Conservation (phyloP, 495 filamentous ascomycete genomes). For the Penicillium arizonense region DNA sequence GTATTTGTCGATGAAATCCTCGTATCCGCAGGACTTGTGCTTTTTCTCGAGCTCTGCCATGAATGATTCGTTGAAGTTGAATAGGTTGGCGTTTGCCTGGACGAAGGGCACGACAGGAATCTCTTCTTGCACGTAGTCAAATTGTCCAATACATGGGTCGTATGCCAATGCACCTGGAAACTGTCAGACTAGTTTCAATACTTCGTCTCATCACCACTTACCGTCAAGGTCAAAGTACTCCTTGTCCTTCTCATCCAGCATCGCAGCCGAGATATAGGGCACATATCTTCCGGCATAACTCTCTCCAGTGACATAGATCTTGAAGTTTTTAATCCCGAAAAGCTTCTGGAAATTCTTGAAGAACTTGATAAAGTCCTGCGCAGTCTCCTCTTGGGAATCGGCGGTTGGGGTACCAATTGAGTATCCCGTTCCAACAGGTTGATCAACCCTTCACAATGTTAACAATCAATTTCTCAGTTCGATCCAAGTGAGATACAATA, state of each 20-base stretch:
- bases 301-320: conserved; percentile 63
- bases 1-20: conserved; percentile 53
- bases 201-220: conserved; percentile 6
- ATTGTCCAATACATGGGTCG: conserved; percentile 43
- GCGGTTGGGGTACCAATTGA: conserved; percentile 54
- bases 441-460: conserved; percentile 41
- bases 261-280: conserved; percentile 52
- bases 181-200: not conserved
- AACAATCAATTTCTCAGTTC: not conserved
- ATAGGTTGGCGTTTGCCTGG: conserved; percentile 49
- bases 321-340: conserved; percentile 59
- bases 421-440: conserved; percentile 59
- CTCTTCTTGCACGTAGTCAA: conserved; percentile 38
- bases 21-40: conserved; percentile 56
- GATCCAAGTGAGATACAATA: not conserved
- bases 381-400: conserved; percentile 53
- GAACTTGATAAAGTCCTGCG: conserved; percentile 60
- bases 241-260: conserved; percentile 49
- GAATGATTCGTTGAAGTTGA: conserved; percentile 57
- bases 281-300: conserved; percentile 57
- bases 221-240: conserved; percentile 48
- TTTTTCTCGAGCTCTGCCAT: conserved; percentile 45
- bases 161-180: conserved; percentile 37
- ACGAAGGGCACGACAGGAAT: conserved; percentile 48
- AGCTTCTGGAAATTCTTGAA: conserved; percentile 62